Percentiles rank a stretch among this genome's conserved stretches.
Evolutionary conservation across 1,284 basidiomycete species (phyloP).

Genomic region (Cutaneotrichosporon sp.): DNA sequence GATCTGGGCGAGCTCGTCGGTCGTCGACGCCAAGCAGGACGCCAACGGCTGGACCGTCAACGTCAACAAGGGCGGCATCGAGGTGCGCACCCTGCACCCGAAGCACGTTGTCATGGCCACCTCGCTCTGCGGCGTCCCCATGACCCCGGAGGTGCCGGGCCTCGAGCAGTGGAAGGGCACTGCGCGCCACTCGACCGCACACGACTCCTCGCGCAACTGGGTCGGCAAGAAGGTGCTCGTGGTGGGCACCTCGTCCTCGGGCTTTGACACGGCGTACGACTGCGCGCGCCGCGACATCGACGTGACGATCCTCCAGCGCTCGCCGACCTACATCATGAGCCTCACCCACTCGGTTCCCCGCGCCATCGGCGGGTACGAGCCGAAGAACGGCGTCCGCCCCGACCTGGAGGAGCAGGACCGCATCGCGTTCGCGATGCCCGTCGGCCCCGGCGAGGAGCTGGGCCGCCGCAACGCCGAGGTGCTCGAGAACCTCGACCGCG

Average conservation of each 20-base stretch:
- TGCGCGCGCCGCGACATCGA: slow-evolving; percentile 57
- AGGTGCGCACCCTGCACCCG: slow-evolving; percentile 57
- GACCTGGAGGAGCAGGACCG: slow-evolving; percentile 54
- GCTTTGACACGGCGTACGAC: slow-evolving; percentile 56
- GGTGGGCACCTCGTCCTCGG: slow-evolving; percentile 65
- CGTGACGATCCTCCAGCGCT: slow-evolving; percentile 65
- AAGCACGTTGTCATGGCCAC: slow-evolving; percentile 43
- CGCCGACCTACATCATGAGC: slow-evolving; percentile 63
- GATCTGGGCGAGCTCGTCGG: slow-evolving; percentile 55
- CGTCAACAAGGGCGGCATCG: slow-evolving; percentile 54
- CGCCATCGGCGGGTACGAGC: slow-evolving; percentile 49
- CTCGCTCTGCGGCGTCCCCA: slow-evolving; percentile 31
- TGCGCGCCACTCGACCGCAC: slow-evolving; percentile 60
- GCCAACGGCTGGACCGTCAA: slow-evolving; percentile 60
- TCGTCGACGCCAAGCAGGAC: slow-evolving; percentile 56
- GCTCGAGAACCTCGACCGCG: slow-evolving; percentile 40
- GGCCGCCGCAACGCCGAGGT: slow-evolving; percentile 25
- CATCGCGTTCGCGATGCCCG: slow-evolving; percentile 56
- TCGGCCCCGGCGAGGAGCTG: slow-evolving; percentile 33
- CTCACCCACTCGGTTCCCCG: slow-evolving; percentile 55
- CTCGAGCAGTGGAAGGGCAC: slow-evolving; percentile 56
- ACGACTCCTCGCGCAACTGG: slow-evolving; percentile 58
- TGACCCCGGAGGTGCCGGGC: slow-evolving; percentile 29
- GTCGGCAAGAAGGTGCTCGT: slow-evolving; percentile 63
- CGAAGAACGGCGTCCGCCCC: slow-evolving; percentile 55